Conservation (phyloP, 805 yeast species). For the Candida ipomoeae region DNA sequence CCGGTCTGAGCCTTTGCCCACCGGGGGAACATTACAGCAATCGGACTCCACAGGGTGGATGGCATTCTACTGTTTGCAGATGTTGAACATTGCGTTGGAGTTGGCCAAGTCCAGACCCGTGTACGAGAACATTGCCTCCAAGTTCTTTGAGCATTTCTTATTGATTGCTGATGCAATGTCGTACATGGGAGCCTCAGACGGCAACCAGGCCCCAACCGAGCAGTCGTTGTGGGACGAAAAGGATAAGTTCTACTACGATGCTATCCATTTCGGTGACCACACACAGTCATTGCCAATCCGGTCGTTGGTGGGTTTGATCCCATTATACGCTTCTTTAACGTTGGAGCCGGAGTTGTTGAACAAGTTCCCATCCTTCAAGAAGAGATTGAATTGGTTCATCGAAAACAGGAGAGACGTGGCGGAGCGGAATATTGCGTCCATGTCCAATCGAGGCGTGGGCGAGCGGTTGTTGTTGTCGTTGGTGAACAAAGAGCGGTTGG, state of each 20-base stretch:
- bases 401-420: constrained; percentile 66
- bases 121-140: constrained; percentile 90
- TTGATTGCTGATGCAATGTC: constrained; percentile 94
- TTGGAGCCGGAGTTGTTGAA: constrained; percentile 79
- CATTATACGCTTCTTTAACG: constrained; percentile 83
- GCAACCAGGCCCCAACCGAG: constrained; percentile 41
- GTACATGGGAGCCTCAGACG: constrained; percentile 44
- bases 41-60: constrained; percentile 98
- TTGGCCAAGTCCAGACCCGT: constrained; percentile 80
- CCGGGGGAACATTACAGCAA: constrained; percentile 86
- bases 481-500: constrained; percentile 74
- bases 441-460: constrained; percentile 76
- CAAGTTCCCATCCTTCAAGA: constrained; percentile 76
- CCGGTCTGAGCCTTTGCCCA: constrained; percentile 88
- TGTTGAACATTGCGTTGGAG: constrained; percentile 90
- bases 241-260: constrained; percentile 86
- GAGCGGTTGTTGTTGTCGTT: constrained; percentile 75
- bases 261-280: constrained; percentile 73
- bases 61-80: constrained; percentile 86
- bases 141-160: constrained; percentile 88
- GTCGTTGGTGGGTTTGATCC: constrained; percentile 87
- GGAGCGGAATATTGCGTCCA: constrained; percentile 79
- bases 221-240: constrained; percentile 85
- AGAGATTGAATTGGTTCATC: constrained; percentile 79
- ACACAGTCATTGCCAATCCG: constrained; percentile 75